Percentiles rank a stretch among this genome's conserved stretches.
Evolutionary conservation across 176 grass and related monocot species (phyloP).

Genomic region (Musa acuminata): DNA sequence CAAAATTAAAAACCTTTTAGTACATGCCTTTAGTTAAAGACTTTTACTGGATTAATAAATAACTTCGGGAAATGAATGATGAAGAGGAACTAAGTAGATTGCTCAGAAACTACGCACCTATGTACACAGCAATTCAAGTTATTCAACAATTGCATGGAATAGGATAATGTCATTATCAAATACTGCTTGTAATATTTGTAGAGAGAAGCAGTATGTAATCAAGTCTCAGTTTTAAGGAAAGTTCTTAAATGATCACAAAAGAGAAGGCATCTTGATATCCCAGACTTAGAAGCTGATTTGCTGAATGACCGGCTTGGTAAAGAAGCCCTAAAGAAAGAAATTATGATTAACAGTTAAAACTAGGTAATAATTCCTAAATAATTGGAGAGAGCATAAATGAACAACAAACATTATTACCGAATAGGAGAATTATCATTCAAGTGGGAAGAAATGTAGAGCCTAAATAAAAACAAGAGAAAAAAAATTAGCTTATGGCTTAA

Average conservation of each 20-base stretch:
- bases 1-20: too few species aligned
- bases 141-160: not conserved
- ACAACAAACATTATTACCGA: slow-evolving; percentile 1
- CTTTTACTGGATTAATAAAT: not conserved
- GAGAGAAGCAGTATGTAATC: not conserved
- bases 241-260: slow-evolving; percentile 5
- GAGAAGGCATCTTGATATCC: not conserved
- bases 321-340: slow-evolving; percentile 23
- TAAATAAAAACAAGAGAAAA: slow-evolving; percentile 1
- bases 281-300: slow-evolving; percentile 15
- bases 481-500: slow-evolving; percentile 7
- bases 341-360: slow-evolving; percentile 2
- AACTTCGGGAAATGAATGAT: not conserved
- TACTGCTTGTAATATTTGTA: not conserved
- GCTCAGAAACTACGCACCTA: not conserved
- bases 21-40: too few species aligned
- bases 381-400: not conserved
- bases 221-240: not conserved
- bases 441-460: slow-evolving; percentile 6
- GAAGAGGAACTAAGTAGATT: not conserved
- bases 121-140: not conserved
- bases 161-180: not conserved
- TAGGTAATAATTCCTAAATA: not conserved
- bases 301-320: slow-evolving; percentile 25
- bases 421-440: slow-evolving; percentile 13